Base-by-base conservation (phyloP, 1,284 basidiomycete species). In the Phellinidium pouzarii region DNA sequence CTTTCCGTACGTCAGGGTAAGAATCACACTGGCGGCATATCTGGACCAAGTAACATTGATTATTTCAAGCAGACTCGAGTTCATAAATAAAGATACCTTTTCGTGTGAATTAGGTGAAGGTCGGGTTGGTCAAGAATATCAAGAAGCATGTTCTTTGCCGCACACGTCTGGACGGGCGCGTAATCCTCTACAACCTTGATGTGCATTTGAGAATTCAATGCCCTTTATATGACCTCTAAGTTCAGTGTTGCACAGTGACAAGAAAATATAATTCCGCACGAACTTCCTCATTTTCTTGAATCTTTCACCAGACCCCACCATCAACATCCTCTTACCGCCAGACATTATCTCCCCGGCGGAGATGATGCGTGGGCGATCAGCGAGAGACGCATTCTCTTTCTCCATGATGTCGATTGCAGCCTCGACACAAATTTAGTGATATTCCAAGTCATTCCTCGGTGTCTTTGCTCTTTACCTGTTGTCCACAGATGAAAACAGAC, bases 1-100 rank as follows among this genome's bases (percentile, higher is more conserved):
- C 54, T 80, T 81, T 0, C 83, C 84, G 57, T 87, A 87, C 5
- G 83, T 78, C 44, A 87, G 70, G 2, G 76, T 72, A 65, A 87
- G 73, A 2, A 84, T 80, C 0, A 85, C 74, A 0, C 76, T 78
- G 0, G 82, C 77, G 0, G 82, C 77, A 58, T 80, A 87, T 27
- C 82, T 84, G 56, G 7, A 48, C 1, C 7, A 14, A 50, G 3
- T 36, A 27, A 8, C 23, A 36, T 45, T 20, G 41, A 29, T 48
- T 20, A 27, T 49, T 34, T 43, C 17, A 48, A 23, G 38, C n/a
- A n/a, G 12, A 48, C n/a, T 17, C 7, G 6, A 7, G 29, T 17
- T 17, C 3, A 2, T 17, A 17, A 17, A 17, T n/a, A n/a, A 17
- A 42, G 26, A 6, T 55, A 76, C 79, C 74, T 67, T 56, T 72